Base-by-base conservation (phyloP, 108 stramenopile genomes). In the Nannochloropsis oceanica region DNA sequence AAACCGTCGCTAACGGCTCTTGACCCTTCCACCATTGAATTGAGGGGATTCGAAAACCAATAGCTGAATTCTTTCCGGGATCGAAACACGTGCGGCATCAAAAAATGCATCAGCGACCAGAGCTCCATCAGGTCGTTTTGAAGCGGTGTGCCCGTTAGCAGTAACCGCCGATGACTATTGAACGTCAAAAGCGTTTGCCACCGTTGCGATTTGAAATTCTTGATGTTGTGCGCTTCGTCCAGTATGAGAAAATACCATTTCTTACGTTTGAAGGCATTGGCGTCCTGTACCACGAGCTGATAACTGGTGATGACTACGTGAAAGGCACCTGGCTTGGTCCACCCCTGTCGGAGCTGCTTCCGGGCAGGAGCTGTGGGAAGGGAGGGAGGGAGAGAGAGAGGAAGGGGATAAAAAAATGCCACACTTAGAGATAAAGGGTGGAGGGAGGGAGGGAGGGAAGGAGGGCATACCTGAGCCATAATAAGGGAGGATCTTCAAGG, bases 121-220 rank as follows among this genome's bases (percentile, higher is more conserved):
- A 93, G 87, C 89, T 93, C 92, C 89, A 92, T 90, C 26, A 93
- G 90, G 80, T 87, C 91, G 85, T 93, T 93, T 83, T 89, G 89
- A 25, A 89, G 87, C 34, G 90, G 90, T 12, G 90, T 90, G 25
- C 90, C 90, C 2, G 90, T 90, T 44, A 99, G 91, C 8, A 99
- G 92, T 13, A 99, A 93, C 25, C 99, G 89, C 27, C 99, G 93
- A 82, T 96, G 96, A 0, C 96, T 94, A 85, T 97, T 96, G 90
- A 98, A 97, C 59, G 93, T 95, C 44, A 99, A 92, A 44, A 99
- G 93, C n/a, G 99, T 98, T 82, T 98, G 98, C 99, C 99, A 99
- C 12, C 97, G 91, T 89, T 97, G 96, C 84, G 93, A 93, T 87
- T 97, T 94, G 90, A 98, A 99, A 87, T 99, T 99, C 88, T 98